These are phyloP conservation scores for Rhododendron kiyosumense DNA, from an alignment of 148 eudicot genomes.

Conservation along the genomic window DNA sequence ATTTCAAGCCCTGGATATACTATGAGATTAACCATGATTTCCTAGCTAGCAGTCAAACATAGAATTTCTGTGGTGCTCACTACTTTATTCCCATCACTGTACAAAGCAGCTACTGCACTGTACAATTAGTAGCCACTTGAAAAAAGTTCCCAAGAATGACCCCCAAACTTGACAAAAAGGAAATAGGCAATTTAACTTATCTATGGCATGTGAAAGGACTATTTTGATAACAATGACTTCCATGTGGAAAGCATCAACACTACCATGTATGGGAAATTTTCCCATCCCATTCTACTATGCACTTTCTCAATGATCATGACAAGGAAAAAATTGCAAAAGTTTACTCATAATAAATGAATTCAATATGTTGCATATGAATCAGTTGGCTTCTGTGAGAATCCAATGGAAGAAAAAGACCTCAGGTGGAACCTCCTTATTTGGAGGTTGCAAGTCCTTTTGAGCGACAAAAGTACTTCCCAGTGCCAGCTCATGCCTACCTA, in stretches of 20 bases:
- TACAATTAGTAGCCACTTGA: not conserved
- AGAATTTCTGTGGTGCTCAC: not conserved
- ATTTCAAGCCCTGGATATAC: not conserved
- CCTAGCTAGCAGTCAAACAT: not conserved
- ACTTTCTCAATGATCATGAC: not conserved
- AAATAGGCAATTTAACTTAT: not conserved
- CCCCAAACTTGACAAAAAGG: not conserved
- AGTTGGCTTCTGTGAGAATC: not conserved
- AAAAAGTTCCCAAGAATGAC: not conserved
- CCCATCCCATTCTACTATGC: not conserved
- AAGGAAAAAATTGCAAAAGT: not conserved
- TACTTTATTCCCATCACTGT: not conserved
- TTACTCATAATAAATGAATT: not conserved
- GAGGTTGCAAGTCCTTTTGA: constrained; percentile 48
- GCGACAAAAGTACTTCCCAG: constrained; percentile 73
- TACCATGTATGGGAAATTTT: not conserved
- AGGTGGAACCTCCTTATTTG: constrained; percentile 73
- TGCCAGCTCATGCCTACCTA: constrained; percentile 75
- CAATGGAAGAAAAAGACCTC: constrained; percentile 43
- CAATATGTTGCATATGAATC: not conserved
- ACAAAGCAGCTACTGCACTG: not conserved
- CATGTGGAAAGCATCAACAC: not conserved
- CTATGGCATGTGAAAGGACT: not conserved
- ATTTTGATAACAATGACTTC: not conserved
- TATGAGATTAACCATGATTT: not conserved